Evolutionary conservation across 495 filamentous ascomycete genomes (phyloP).

Genomic region (Aspergillus avenaceus): DNA sequence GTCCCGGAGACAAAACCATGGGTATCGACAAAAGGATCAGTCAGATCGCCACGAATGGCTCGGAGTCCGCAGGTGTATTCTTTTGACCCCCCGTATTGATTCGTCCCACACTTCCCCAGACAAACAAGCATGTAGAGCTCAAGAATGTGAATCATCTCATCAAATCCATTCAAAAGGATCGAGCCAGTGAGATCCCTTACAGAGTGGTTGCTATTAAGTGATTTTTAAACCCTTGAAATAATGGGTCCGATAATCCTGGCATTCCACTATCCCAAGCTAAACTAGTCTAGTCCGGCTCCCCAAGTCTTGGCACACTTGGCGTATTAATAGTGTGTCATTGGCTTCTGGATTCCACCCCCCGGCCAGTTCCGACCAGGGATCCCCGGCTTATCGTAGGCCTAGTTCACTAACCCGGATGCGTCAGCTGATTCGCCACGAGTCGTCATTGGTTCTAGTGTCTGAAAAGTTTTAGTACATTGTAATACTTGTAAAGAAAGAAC

Average conservation of each 20-base stretch:
- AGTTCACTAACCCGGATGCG: not conserved
- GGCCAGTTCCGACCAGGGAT: constrained; percentile 10
- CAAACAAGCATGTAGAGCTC: too few species aligned
- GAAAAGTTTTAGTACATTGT: not conserved
- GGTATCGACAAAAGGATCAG: not conserved
- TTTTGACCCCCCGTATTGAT: too few species aligned
- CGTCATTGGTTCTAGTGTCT: not conserved
- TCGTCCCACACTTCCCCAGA: too few species aligned
- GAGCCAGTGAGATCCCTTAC: too few species aligned
- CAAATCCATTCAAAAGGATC: too few species aligned
- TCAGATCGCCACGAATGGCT: not conserved
- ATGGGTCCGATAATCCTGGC: not conserved
- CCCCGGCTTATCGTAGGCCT: constrained; percentile 4
- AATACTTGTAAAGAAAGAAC: not conserved
- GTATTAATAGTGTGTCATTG: not conserved
- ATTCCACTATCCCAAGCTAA: not conserved
- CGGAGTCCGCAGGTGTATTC: not conserved
- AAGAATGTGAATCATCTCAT: too few species aligned
- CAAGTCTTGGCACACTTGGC: constrained; percentile 16
- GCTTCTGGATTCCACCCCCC: constrained; percentile 1
- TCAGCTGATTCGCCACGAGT: constrained; percentile 6
- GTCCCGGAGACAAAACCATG: not conserved
- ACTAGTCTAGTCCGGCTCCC: constrained; percentile 4
- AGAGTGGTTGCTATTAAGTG: not conserved
- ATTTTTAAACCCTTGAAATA: not conserved